These are phyloP conservation scores for Colletotrichum agaves DNA, from an alignment of 2,329 filamentous ascomycete genomes.

Conservation along the genomic window DNA sequence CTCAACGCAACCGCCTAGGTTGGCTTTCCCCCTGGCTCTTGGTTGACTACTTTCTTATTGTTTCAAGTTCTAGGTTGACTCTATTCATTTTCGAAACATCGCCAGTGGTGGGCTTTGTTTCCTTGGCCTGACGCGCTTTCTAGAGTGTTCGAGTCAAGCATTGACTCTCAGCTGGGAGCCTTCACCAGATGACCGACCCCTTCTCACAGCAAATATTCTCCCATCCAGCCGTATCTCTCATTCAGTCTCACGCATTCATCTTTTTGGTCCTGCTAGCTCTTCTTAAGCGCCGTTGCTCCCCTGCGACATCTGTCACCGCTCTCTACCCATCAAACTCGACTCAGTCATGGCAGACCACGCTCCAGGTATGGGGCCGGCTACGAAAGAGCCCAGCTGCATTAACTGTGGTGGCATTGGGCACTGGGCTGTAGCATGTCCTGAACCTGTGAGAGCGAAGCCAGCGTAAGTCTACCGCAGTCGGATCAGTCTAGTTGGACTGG, in stretches of 20 bases:
- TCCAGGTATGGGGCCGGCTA: slow-evolving; percentile 26
- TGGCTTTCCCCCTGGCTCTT: neutral
- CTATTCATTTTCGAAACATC: neutral
- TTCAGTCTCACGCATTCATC: too few relatives aligned
- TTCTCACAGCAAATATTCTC: too few relatives aligned
- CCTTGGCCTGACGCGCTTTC: too few relatives aligned
- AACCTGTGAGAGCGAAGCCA: slow-evolving; percentile 34
- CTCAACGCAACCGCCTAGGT: slow-evolving; percentile 14
- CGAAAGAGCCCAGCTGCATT: slow-evolving; percentile 36
- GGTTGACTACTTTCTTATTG: slow-evolving; percentile 11
- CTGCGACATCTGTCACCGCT: neutral
- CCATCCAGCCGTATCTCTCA: too few relatives aligned
- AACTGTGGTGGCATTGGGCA: slow-evolving; percentile 37
- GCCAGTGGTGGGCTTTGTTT: neutral
- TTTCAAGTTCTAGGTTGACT: neutral
- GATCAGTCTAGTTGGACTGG: neutral
- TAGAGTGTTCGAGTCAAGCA: too few relatives aligned
- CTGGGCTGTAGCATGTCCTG: slow-evolving; percentile 36
- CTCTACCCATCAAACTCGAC: neutral
- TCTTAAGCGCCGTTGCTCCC: neutral
- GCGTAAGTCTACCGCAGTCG: slow-evolving; percentile 23
- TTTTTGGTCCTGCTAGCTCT: neutral
- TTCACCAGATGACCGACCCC: too few relatives aligned
- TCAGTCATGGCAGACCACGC: slow-evolving; percentile 30
- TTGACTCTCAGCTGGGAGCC: too few relatives aligned